Evolutionary conservation across 176 grass and related monocot genomes (phyloP).

Genomic region (Aegilops speltoides): DNA sequence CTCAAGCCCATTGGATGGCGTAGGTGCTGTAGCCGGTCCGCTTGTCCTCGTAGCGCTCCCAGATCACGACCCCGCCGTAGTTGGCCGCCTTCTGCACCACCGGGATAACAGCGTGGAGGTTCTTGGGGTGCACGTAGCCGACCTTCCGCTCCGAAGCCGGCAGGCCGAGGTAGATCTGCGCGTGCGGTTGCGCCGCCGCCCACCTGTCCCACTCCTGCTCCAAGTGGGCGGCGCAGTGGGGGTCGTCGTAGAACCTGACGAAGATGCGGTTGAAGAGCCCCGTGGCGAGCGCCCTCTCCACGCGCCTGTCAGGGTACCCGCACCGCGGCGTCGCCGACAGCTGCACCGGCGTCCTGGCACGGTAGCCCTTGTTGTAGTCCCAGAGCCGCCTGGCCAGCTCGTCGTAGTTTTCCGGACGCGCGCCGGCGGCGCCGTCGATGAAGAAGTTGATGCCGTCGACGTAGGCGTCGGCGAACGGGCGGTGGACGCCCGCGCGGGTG

Average conservation of each 20-base stretch:
- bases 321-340: conserved; percentile 14
- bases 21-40: too few relatives aligned
- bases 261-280: not conserved
- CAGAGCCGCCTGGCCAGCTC: not conserved
- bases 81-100: not conserved
- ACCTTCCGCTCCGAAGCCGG: not conserved
- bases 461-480: not conserved
- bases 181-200: not conserved
- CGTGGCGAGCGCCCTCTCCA: not conserved
- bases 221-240: not conserved
- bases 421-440: too few relatives aligned
- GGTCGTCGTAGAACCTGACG: not conserved
- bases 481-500: not conserved
- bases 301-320: not conserved
- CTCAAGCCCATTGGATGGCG: too few relatives aligned
- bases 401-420: not conserved
- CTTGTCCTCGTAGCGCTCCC: too few relatives aligned
- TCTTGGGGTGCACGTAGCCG: too few relatives aligned
- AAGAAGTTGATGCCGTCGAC: too few relatives aligned
- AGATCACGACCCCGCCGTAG: not conserved
- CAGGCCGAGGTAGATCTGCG: not conserved
- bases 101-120: not conserved
- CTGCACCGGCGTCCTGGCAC: not conserved
- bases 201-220: not conserved
- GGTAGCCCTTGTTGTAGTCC: not conserved